phyloP scores from a whole-genome alignment of 352 stramenopile genomes.

The Pythium sukuiense region DNA sequence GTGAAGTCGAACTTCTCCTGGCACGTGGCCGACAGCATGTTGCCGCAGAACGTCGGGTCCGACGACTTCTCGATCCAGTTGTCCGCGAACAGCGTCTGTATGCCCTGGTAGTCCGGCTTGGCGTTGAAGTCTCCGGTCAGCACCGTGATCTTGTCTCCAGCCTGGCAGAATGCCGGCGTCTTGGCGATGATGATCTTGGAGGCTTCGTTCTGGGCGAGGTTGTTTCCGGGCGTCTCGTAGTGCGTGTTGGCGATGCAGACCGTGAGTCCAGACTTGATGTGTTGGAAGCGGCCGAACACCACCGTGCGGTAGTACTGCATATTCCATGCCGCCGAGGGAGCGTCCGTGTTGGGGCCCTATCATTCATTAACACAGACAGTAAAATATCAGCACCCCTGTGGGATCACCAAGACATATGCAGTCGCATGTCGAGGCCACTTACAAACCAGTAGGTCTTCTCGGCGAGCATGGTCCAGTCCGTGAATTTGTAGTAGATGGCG shows the following conservation, averaged over 20 bases:
- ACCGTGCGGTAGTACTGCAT: conserved; percentile 77
- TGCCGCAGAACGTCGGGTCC: conserved; percentile 65
- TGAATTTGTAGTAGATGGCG: conserved; percentile 62
- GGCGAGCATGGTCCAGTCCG: conserved; percentile 55
- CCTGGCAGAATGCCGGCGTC: conserved; percentile 48
- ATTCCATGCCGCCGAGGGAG: conserved; percentile 50
- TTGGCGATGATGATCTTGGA: conserved; percentile 67
- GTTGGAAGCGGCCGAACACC: conserved; percentile 72
- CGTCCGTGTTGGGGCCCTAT: conserved; percentile 46
- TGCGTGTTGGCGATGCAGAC: conserved; percentile 82
- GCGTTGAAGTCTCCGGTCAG: conserved; percentile 76
- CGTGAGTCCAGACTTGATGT: conserved; percentile 54
- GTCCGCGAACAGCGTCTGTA: conserved; percentile 54
- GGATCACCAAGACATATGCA: no score
- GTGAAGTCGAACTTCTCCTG: conserved; percentile 77
- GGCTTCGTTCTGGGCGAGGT: conserved; percentile 64
- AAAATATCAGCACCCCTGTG: no score
- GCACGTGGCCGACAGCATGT: conserved; percentile 61
- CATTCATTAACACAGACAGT: no score
- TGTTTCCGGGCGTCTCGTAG: conserved; percentile 79
- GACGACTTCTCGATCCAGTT: conserved; percentile 47
- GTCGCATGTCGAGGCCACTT: conserved; percentile 12
- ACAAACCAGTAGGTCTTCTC: conserved; percentile 74
- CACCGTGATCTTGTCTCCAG: conserved; percentile 59
- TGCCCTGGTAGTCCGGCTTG: conserved; percentile 60